These are phyloP conservation scores for Phanerochaete sordida DNA, from an alignment of 768 basidiomycete species.

Conservation along the genomic window DNA sequence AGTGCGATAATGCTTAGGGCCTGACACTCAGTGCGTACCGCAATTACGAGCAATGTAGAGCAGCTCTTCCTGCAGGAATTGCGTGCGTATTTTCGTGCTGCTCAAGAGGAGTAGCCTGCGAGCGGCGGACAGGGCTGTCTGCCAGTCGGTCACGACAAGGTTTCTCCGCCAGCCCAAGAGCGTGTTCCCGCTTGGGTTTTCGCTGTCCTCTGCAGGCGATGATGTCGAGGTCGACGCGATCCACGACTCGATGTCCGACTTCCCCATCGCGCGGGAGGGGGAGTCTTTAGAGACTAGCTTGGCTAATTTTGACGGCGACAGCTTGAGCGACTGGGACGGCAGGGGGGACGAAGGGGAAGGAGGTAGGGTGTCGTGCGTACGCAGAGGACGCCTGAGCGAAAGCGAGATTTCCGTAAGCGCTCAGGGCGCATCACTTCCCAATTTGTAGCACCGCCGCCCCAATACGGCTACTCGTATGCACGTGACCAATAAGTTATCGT, in stretches of 20 bases:
- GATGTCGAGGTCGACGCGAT: slow-evolving; percentile 41
- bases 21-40: slow-evolving; percentile 38
- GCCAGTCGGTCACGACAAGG: slow-evolving; percentile 52
- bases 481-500: background rate
- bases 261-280: slow-evolving; percentile 26
- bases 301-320: slow-evolving; percentile 6
- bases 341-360: background rate
- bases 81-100: slow-evolving; percentile 49
- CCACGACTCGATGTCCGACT: slow-evolving; percentile 64
- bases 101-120: slow-evolving; percentile 45
- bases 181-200: slow-evolving; percentile 14
- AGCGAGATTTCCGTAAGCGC: background rate
- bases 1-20: background rate
- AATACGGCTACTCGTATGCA: background rate
- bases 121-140: slow-evolving; percentile 49
- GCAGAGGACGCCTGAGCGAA: background rate
- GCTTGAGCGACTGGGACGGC: background rate
- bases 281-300: slow-evolving; percentile 9
- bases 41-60: slow-evolving; percentile 51
- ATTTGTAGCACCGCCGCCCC: background rate
- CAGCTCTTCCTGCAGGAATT: slow-evolving; percentile 64
- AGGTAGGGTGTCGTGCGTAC: background rate
- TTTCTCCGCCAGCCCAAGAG: slow-evolving; percentile 48
- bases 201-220: slow-evolving; percentile 7
- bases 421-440: background rate